These are phyloP conservation scores for Arabis alpina DNA, from an alignment of 345 rosid species.

Conservation along the genomic window DNA sequence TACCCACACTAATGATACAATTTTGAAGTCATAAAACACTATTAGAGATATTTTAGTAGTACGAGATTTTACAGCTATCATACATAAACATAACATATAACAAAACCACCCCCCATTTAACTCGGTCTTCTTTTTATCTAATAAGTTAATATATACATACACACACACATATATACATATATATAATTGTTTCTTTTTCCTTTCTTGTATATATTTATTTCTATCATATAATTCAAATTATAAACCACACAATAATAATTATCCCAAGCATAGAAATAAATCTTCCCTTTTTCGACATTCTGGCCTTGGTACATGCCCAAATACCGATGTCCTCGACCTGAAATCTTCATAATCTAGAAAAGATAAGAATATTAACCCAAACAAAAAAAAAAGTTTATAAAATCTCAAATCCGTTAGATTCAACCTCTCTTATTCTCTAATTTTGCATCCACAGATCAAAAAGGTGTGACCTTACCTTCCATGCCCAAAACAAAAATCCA, in stretches of 20 bases:
- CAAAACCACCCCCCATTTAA: constrained; percentile 27
- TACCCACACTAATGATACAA: neutral
- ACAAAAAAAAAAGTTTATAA: neutral
- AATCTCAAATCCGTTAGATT: constrained; percentile 30
- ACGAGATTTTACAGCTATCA: constrained; percentile 6
- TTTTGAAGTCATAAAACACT: neutral
- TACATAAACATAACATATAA: neutral
- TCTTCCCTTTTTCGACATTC: constrained; percentile 30
- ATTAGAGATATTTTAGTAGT: neutral
- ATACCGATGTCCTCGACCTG: constrained; percentile 40
- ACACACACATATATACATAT: neutral
- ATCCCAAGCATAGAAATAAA: constrained; percentile 24
- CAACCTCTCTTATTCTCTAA: constrained; percentile 28
- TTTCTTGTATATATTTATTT: neutral
- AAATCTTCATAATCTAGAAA: constrained; percentile 32
- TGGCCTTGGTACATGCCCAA: constrained; percentile 47
- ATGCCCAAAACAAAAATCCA: constrained; percentile 34
- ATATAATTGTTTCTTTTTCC: neutral
- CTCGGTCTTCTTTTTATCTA: constrained; percentile 7
- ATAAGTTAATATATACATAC: constrained; percentile 2
- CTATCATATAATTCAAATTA: constrained; percentile 1
- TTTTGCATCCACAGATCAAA: constrained; percentile 35
- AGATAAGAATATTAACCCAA: neutral
- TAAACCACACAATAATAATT: constrained; percentile 37
- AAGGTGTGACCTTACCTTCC: constrained; percentile 40